Conservation (phyloP, 2,329 filamentous ascomycete species). For the Exophiala sideris region DNA sequence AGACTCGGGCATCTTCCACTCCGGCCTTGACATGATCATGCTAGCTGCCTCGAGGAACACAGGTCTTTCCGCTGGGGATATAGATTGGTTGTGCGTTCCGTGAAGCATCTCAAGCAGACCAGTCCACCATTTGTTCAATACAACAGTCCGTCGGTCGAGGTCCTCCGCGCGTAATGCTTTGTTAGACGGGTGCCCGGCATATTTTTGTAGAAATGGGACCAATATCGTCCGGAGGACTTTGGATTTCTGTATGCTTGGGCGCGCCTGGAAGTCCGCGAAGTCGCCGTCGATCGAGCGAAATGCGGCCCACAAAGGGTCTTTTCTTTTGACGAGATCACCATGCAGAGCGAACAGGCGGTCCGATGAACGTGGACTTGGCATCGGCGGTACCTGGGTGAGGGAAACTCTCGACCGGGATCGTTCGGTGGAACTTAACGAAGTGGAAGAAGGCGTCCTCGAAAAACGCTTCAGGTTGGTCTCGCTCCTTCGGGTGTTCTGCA, state of each 20-base stretch:
- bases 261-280: slow-evolving; percentile 61
- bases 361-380: slow-evolving; percentile 40
- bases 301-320: slow-evolving; percentile 66
- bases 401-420: slow-evolving; percentile 42
- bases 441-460: slow-evolving; percentile 40
- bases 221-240: slow-evolving; percentile 69
- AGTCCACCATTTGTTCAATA: slow-evolving; percentile 89
- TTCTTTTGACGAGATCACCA: slow-evolving; percentile 51
- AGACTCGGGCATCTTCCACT: slow-evolving; percentile 75
- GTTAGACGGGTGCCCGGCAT: slow-evolving; percentile 66
- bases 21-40: slow-evolving; percentile 80
- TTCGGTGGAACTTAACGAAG: slow-evolving; percentile 46
- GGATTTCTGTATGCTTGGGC: slow-evolving; percentile 70
- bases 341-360: slow-evolving; percentile 33
- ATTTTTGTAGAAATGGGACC: slow-evolving; percentile 71
- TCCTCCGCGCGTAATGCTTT: slow-evolving; percentile 70
- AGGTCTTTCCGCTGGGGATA: slow-evolving; percentile 80
- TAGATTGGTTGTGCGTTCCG: slow-evolving; percentile 68
- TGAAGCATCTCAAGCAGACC: slow-evolving; percentile 77
- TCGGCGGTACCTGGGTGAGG: slow-evolving; percentile 46
- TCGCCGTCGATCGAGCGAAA: slow-evolving; percentile 68
- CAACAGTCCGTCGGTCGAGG: slow-evolving; percentile 72
- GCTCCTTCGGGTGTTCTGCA: slow-evolving; percentile 36
- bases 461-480: slow-evolving; percentile 32
- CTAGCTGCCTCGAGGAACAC: slow-evolving; percentile 74